A percentile compares a stretch with the other conserved stretches of the same genome.
Evolutionary conservation across 1,284 basidiomycete genomes (phyloP).

Genomic region (Ustilago vetiveriae): DNA sequence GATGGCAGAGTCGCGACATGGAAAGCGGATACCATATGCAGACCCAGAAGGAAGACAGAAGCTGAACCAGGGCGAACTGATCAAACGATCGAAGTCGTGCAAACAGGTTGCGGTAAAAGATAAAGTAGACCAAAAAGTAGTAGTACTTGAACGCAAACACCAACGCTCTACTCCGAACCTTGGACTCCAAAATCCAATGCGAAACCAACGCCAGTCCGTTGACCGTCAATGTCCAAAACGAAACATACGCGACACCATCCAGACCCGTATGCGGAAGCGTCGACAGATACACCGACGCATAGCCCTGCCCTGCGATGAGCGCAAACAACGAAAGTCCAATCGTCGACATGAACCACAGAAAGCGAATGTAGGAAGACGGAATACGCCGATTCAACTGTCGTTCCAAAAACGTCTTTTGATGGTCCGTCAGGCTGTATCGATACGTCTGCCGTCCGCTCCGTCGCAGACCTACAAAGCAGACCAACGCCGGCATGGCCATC

Average conservation of each 20-base stretch:
- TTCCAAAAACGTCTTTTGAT: constrained; percentile 69
- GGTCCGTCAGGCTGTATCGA: constrained; percentile 66
- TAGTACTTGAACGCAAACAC: constrained; percentile 71
- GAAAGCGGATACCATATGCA: constrained; percentile 72
- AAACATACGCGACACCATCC: constrained; percentile 72
- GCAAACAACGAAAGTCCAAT: constrained; percentile 71
- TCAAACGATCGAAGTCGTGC: constrained; percentile 63
- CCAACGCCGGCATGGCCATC: constrained; percentile 72
- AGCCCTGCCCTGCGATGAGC: constrained; percentile 72
- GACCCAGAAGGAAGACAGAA: constrained; percentile 71
- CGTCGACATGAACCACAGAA: constrained; percentile 72
- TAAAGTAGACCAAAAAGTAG: constrained; percentile 67
- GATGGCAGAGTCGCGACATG: constrained; percentile 70
- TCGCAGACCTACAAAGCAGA: constrained; percentile 61
- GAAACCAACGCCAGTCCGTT: constrained; percentile 70
- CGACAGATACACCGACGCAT: constrained; percentile 71
- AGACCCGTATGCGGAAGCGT: constrained; percentile 72
- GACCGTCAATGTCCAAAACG: constrained; percentile 71
- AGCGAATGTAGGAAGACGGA: constrained; percentile 71
- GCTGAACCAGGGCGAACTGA: constrained; percentile 71
- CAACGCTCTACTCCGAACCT: constrained; percentile 71
- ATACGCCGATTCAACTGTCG: constrained; percentile 69
- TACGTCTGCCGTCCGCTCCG: constrained; percentile 64
- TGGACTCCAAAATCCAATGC: constrained; percentile 70
- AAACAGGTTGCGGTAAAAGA: constrained; percentile 70